phyloP scores from a whole-genome alignment of 2,329 filamentous ascomycete genomes.

The Aspergillus ochraceoroseus region DNA sequence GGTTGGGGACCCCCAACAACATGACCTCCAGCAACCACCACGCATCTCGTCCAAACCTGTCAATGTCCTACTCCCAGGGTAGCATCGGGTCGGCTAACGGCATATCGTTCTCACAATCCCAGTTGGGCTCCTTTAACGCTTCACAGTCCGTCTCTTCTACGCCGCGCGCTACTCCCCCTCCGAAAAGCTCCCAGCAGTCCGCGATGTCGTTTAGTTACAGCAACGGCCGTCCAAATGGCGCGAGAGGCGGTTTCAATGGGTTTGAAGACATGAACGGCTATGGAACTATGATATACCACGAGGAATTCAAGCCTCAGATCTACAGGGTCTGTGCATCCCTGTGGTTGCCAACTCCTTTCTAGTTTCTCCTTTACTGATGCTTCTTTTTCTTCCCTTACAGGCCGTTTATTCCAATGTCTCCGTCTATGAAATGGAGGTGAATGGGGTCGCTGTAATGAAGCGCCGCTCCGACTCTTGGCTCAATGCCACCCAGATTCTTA shows the following conservation, averaged over 20 bases:
- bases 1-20: slow-evolving; percentile 10
- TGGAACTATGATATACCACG: slow-evolving; percentile 36
- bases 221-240: slow-evolving; percentile 34
- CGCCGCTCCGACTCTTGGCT: slow-evolving; percentile 91
- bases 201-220: slow-evolving; percentile 38
- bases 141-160: slow-evolving; percentile 45
- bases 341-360: not conserved
- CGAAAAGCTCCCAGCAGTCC: slow-evolving; percentile 43
- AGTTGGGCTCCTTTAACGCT: slow-evolving; percentile 42
- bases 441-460: slow-evolving; percentile 90
- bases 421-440: slow-evolving; percentile 98
- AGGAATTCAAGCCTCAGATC: slow-evolving; percentile 45
- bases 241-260: slow-evolving; percentile 34
- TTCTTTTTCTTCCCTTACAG: slow-evolving; percentile 33
- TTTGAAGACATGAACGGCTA: slow-evolving; percentile 43
- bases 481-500: slow-evolving; percentile 96
- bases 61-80: slow-evolving; percentile 41
- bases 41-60: slow-evolving; percentile 25
- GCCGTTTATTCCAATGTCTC: slow-evolving; percentile 93
- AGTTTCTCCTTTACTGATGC: slow-evolving; percentile 15
- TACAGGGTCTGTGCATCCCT: slow-evolving; percentile 41
- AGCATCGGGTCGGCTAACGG: slow-evolving; percentile 39
- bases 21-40: slow-evolving; percentile 34
- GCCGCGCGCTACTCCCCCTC: slow-evolving; percentile 44
- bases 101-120: slow-evolving; percentile 38